Conservation (phyloP, 345 rosid genomes). For the Rhodomyrtus tomentosa region DNA sequence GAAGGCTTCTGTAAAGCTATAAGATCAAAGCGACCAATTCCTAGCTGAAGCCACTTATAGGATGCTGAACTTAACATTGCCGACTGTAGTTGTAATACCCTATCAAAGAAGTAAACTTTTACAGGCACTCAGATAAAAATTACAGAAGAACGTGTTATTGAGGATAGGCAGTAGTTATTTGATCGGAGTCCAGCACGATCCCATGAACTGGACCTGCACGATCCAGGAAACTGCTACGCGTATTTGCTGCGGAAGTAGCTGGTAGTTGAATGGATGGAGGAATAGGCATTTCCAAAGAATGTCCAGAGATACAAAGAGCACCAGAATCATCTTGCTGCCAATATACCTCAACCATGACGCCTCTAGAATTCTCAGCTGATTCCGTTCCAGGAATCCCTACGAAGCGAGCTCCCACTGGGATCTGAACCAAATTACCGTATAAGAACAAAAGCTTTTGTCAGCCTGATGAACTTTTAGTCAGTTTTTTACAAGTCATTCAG, state of each 20-base stretch:
- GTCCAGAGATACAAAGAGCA: slow-evolving; percentile 72
- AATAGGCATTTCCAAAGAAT: slow-evolving; percentile 55
- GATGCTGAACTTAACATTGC: background rate
- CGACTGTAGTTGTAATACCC: background rate
- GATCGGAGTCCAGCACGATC: slow-evolving; percentile 47
- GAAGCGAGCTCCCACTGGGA: slow-evolving; percentile 76
- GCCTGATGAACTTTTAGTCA: background rate
- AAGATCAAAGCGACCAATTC: background rate
- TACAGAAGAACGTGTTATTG: background rate
- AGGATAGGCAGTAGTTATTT: slow-evolving; percentile 4
- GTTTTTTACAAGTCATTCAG: background rate
- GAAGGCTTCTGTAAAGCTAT: background rate
- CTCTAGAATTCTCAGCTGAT: slow-evolving; percentile 48
- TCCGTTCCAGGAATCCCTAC: slow-evolving; percentile 75
- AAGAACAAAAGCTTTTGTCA: background rate
- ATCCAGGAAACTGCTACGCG: slow-evolving; percentile 12
- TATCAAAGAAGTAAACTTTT: background rate
- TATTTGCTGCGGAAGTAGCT: slow-evolving; percentile 14
- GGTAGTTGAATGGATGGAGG: slow-evolving; percentile 30
- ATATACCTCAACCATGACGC: slow-evolving; percentile 87
- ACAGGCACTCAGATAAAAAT: background rate
- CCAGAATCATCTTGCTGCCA: slow-evolving; percentile 92
- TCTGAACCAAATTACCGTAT: slow-evolving; percentile 18
- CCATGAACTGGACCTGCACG: slow-evolving; percentile 38
- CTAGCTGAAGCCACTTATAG: background rate